phyloP scores from a whole-genome alignment of 2,329 filamentous ascomycete species.

The Pestalotiopsis sp. region DNA sequence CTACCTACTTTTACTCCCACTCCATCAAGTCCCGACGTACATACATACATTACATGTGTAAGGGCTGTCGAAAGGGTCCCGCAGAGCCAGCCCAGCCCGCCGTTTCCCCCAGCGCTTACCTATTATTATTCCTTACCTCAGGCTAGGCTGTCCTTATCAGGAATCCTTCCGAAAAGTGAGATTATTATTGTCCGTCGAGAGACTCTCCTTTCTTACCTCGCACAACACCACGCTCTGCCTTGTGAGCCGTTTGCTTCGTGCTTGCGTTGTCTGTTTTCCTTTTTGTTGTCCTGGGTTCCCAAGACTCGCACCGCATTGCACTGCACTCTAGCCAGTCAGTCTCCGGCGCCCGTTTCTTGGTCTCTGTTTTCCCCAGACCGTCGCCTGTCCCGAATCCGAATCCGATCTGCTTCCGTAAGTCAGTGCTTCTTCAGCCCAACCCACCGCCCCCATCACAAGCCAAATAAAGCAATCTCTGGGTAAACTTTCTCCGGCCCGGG shows the following conservation, averaged over 20 bases:
- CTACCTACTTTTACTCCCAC: no score
- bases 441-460: conserved; percentile 6
- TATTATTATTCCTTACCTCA: neutral
- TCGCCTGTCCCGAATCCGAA: conserved; percentile 2
- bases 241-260: neutral
- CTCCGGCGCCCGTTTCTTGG: neutral
- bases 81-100: neutral
- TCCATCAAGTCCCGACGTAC: no score
- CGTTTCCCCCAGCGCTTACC: conserved; percentile 8
- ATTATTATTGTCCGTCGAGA: neutral
- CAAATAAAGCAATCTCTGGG: neutral
- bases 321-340: neutral
- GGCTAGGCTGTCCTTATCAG: conserved; percentile 13
- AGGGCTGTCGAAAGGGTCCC: neutral
- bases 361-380: neutral
- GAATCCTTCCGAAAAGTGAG: conserved; percentile 7
- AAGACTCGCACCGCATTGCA: neutral
- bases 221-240: neutral
- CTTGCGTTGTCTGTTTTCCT: conserved; percentile 4
- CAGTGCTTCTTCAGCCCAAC: neutral
- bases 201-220: conserved; percentile 2
- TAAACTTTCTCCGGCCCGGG: neutral
- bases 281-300: conserved; percentile 1
- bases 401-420: conserved; percentile 2
- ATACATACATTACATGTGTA: neutral